These are phyloP conservation scores for Aureobasidium zeae DNA, from an alignment of 2,329 filamentous ascomycete genomes.

Conservation along the genomic window DNA sequence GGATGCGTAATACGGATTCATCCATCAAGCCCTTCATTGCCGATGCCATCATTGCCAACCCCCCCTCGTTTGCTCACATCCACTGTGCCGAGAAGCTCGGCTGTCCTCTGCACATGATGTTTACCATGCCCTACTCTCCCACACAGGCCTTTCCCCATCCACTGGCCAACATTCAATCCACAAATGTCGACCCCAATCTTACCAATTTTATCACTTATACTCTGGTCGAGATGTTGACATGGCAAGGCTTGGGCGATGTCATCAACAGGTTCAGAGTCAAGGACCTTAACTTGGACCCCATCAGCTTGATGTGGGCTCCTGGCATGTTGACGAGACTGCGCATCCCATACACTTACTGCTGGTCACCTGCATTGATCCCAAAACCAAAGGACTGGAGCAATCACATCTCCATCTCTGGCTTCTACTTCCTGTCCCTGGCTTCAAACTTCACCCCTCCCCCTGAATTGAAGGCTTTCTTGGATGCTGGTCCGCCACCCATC, in stretches of 20 bases:
- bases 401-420: constrained; percentile 65
- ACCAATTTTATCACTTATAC: constrained; percentile 80
- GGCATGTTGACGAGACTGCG: constrained; percentile 65
- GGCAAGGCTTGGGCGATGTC: constrained; percentile 77
- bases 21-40: constrained; percentile 61
- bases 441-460: constrained; percentile 57
- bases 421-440: constrained; percentile 66
- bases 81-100: constrained; percentile 68
- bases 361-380: constrained; percentile 70
- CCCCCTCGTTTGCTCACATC: constrained; percentile 66
- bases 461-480: constrained; percentile 58
- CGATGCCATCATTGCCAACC: constrained; percentile 71
- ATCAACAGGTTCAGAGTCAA: constrained; percentile 75
- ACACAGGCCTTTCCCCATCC: constrained; percentile 82
- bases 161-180: constrained; percentile 68
- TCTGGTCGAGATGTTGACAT: constrained; percentile 84
- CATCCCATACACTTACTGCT: constrained; percentile 89
- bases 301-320: constrained; percentile 75
- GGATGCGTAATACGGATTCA: constrained; percentile 16
- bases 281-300: constrained; percentile 62
- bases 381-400: constrained; percentile 69
- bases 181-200: constrained; percentile 65
- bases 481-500: constrained; percentile 61
- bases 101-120: constrained; percentile 48
- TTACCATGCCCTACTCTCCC: constrained; percentile 83